Conservation (phyloP, 2,329 filamentous ascomycete species). For the Nemania sp. region DNA sequence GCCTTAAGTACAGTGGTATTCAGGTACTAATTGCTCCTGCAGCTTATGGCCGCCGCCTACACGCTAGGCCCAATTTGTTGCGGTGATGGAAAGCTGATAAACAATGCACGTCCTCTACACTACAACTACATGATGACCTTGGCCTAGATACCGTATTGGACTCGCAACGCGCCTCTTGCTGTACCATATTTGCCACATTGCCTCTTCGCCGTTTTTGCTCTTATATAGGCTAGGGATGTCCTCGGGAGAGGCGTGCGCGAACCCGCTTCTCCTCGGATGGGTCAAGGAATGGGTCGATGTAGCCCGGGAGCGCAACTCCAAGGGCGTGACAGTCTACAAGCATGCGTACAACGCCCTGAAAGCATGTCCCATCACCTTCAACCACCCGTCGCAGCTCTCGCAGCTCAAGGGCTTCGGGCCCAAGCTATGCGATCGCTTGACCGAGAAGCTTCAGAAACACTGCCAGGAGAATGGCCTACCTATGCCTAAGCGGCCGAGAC, state of each 20-base stretch:
- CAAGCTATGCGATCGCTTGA: constrained; percentile 71
- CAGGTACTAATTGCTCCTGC: too few relatives aligned
- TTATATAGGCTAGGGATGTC: constrained; percentile 24
- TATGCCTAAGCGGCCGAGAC: constrained; percentile 65
- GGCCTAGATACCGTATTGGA: background rate
- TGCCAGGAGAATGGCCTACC: constrained; percentile 70
- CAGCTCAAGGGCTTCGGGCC: constrained; percentile 75
- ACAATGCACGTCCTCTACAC: background rate
- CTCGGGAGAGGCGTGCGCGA: constrained; percentile 56
- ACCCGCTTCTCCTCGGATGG: constrained; percentile 73
- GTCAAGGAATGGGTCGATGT: constrained; percentile 77
- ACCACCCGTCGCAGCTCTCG: constrained; percentile 73
- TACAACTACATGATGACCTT: background rate
- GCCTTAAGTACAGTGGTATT: too few relatives aligned
- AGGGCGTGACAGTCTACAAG: constrained; percentile 72
- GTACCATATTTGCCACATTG: constrained; percentile 11
- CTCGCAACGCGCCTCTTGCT: constrained; percentile 5
- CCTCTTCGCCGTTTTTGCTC: background rate
- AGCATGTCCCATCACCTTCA: constrained; percentile 70
- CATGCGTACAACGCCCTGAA: constrained; percentile 78
- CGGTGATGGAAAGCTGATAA: too few relatives aligned
- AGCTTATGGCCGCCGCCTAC: too few relatives aligned
- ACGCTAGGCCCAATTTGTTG: too few relatives aligned
- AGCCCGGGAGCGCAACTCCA: constrained; percentile 70
- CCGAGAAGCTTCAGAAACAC: constrained; percentile 61